Conservation (phyloP, 345 rosid species). For the Clausena lansium region DNA sequence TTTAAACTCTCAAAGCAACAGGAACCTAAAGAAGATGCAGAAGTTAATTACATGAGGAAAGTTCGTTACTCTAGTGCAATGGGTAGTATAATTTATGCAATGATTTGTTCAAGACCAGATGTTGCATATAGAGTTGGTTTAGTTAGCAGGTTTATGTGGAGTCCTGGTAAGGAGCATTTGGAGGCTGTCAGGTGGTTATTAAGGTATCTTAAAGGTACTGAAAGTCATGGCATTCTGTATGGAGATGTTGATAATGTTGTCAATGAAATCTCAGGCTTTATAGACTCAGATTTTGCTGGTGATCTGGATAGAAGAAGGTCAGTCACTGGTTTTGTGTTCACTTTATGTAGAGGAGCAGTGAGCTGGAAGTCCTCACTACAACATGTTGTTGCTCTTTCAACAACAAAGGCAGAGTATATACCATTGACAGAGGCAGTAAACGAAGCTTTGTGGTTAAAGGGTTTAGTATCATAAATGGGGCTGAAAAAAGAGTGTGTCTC, state of each 20-base stretch:
- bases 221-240: neutral
- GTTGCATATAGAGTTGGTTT: no score
- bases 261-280: rapidly evolving
- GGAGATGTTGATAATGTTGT: rapidly evolving
- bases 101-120: no score
- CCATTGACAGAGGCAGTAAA: neutral
- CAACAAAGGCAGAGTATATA: neutral
- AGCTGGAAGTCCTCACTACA: neutral
- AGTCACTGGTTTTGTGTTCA: neutral
- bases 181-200: no score
- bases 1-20: no score
- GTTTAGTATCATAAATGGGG: neutral
- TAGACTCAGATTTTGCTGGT: neutral
- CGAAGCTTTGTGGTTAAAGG: neutral
- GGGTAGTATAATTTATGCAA: no score
- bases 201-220: neutral
- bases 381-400: neutral
- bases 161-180: neutral
- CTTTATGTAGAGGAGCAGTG: neutral
- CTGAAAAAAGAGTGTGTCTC: neutral
- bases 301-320: neutral
- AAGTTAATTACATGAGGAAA: no score
- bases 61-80: no score
- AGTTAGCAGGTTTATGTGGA: neutral
- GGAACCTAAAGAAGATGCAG: no score